phyloP scores from a whole-genome alignment of 2,329 filamentous ascomycete genomes.

The Aspergillus pseudoviridinutans region DNA sequence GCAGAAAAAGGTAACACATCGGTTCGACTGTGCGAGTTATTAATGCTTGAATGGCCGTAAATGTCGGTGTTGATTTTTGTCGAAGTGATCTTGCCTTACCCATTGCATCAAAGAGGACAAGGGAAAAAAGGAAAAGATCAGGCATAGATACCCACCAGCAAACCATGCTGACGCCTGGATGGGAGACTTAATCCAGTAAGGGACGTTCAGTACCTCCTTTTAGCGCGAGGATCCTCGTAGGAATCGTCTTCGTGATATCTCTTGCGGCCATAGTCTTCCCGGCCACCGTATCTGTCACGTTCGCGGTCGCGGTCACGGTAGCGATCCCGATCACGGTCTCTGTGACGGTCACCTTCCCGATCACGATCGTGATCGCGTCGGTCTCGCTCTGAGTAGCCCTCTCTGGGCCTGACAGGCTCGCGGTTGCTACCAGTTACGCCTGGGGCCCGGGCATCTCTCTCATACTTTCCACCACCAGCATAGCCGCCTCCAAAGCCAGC shows the following conservation, averaged over 20 bases:
- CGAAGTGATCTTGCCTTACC: constrained; percentile 30
- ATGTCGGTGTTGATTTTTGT: background rate
- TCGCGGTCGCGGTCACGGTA: constrained; percentile 47
- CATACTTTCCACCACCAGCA: constrained; percentile 42
- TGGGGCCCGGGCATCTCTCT: constrained; percentile 50
- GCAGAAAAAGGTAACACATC: background rate
- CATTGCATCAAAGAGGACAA: constrained; percentile 27
- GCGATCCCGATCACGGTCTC: constrained; percentile 55
- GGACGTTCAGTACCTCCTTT: constrained; percentile 53
- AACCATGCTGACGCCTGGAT: constrained; percentile 26
- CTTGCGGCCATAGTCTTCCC: constrained; percentile 57
- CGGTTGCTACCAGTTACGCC: constrained; percentile 69
- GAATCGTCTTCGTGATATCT: constrained; percentile 72
- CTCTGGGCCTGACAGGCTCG: constrained; percentile 71
- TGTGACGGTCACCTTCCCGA: constrained; percentile 52
- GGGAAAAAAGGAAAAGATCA: constrained; percentile 22
- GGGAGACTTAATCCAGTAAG: constrained; percentile 10
- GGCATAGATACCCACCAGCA: constrained; percentile 44
- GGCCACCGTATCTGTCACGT: constrained; percentile 45
- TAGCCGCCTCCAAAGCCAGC: constrained; percentile 51
- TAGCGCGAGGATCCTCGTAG: constrained; percentile 69
- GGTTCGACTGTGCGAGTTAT: constrained; percentile 19
- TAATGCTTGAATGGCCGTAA: background rate
- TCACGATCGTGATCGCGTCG: constrained; percentile 42
- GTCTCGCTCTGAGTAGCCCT: constrained; percentile 51